These are phyloP conservation scores for Sporisorium exsertum DNA, from an alignment of 1,284 basidiomycete genomes.

Conservation along the genomic window DNA sequence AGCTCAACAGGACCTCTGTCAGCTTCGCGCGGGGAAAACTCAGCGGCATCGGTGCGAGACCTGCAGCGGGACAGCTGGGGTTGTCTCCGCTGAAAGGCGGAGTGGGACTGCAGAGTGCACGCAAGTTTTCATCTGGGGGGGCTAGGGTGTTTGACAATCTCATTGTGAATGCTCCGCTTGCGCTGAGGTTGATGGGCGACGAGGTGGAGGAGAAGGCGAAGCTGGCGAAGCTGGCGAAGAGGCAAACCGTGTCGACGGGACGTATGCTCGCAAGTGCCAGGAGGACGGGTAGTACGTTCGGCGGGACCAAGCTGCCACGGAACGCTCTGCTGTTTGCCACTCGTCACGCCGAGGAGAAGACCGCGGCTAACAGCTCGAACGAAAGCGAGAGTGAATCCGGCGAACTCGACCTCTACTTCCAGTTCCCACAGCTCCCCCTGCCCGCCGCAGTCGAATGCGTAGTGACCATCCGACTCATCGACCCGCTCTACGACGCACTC, in stretches of 20 bases:
- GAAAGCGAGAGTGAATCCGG: background rate
- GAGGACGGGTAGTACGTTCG: constrained; percentile 20
- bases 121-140: constrained; percentile 41
- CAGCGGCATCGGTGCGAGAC: constrained; percentile 23
- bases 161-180: constrained; percentile 49
- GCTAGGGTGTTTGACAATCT: constrained; percentile 45
- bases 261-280: background rate
- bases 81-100: constrained; percentile 30
- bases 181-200: constrained; percentile 30
- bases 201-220: constrained; percentile 44
- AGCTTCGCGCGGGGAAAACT: constrained; percentile 24
- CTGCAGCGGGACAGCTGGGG: constrained; percentile 14
- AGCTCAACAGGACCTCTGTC: constrained; percentile 9
- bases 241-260: background rate
- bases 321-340: constrained; percentile 17
- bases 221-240: constrained; percentile 16
- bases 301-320: background rate
- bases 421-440: constrained; percentile 16
- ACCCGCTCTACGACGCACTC: constrained; percentile 23
- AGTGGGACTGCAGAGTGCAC: constrained; percentile 29
- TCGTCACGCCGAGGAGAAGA: background rate
- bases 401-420: constrained; percentile 25
- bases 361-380: background rate
- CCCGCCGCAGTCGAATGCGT: background rate
- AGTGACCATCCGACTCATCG: constrained; percentile 29